Evolutionary conservation across 495 filamentous ascomycete species (phyloP), one percentile per base, ranked within the genome.

Genomic region (Penicillium crystallinum): DNA sequence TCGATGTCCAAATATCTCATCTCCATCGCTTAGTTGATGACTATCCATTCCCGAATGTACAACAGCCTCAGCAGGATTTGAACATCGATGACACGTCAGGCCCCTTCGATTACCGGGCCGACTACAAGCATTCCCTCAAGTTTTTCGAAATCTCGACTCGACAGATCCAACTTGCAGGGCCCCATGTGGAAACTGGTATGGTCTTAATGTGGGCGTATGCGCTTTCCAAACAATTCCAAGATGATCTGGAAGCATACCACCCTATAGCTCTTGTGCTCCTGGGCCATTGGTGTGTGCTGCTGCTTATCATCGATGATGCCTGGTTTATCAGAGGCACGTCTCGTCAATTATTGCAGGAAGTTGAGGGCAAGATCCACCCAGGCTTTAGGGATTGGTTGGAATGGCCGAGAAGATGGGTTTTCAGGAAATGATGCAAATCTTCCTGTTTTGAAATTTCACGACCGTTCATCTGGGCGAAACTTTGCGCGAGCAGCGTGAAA

Each of bases 191-290:
- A 37, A 19, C 39, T 14, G 58, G 58, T 0, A 64, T 62, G 55
- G 44, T 57, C 3, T 27, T 62, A 11, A 25, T 62, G 15, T 80
- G 68, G 72, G 70, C 66, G 10, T 68, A 79, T 14, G 73, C 73
- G 17, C 56, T 80, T 6, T 70, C 71, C 0, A 59, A 70, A 6
- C 53, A 59, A 1, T 81, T 81, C 53, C 59, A 78, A 17, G 59
- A 67, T 1, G 64, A 75, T 19, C 67, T 79, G 10, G 66, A 70
- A 19, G 50, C 71, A 35, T 63, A 61, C 17, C 67, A 71, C 18
- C 78, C 81, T 0, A 71, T 76, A n/a, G 77, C 82, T 11, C 55
- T 77, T 12, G 56, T 77, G 18, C 35, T 73, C 11, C 49, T 76
- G 10, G 66, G 68, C 19, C 63, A 75, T 42, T 77, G 63, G 52